phyloP scores from a whole-genome alignment of 345 rosid species.

The Eucalyptus shirleyi region DNA sequence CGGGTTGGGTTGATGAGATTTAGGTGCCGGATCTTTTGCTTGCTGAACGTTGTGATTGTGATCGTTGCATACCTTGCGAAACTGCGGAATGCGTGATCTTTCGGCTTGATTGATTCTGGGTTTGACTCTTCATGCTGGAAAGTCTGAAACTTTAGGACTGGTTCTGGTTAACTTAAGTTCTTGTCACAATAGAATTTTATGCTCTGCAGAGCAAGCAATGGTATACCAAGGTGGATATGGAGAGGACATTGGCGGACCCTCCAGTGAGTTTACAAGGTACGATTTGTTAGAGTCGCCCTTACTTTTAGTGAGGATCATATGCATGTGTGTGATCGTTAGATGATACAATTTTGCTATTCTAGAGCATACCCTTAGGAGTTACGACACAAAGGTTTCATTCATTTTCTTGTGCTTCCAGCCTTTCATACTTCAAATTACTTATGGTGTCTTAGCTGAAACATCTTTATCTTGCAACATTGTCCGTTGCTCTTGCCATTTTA shows the following conservation, averaged over 20 bases:
- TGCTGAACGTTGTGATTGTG: not conserved
- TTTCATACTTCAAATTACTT: not conserved
- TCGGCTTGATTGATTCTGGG: not conserved
- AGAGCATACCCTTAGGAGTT: not conserved
- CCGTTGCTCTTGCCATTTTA: not conserved
- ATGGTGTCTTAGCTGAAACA: not conserved
- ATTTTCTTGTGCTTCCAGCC: not conserved
- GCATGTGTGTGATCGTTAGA: not conserved
- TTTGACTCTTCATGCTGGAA: not conserved
- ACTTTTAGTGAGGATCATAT: not conserved
- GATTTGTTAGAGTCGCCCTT: not conserved
- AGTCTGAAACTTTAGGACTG: not conserved
- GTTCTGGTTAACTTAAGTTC: not conserved
- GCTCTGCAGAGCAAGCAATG: conserved; percentile 48
- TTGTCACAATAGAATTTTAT: not conserved
- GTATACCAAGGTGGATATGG: conserved; percentile 47
- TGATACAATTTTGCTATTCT: not conserved
- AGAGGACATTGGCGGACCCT: conserved; percentile 26
- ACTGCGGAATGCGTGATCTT: not conserved
- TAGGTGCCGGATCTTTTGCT: not conserved
- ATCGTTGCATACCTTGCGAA: not conserved
- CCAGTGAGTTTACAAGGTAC: conserved; percentile 7
- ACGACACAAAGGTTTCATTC: not conserved
- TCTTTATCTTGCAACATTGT: not conserved
- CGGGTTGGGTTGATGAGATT: not conserved